Conservation (phyloP, 202 grass and related monocot species). For the Panicum hallii region DNA sequence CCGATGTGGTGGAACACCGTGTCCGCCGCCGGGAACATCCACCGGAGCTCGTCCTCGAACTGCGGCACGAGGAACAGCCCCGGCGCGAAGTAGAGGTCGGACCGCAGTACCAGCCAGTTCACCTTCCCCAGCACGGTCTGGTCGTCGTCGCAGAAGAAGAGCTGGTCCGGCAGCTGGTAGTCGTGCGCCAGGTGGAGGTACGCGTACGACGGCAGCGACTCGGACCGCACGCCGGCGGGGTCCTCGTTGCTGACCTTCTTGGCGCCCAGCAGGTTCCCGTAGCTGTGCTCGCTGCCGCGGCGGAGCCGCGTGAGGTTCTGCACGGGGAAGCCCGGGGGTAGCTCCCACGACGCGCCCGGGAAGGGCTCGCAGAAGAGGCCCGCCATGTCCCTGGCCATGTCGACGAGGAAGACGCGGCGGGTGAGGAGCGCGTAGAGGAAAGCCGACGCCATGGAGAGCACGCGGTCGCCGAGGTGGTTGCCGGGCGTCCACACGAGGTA, state of each 20-base stretch:
- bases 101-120: constrained; percentile 70
- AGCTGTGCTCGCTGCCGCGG: constrained; percentile 59
- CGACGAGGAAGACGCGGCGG: constrained; percentile 57
- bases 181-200: constrained; percentile 70
- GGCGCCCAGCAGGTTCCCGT: constrained; percentile 49
- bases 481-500: constrained; percentile 74
- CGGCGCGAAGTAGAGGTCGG: constrained; percentile 67
- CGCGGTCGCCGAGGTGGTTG: constrained; percentile 62
- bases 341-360: constrained; percentile 62
- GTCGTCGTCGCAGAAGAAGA: constrained; percentile 74
- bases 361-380: constrained; percentile 79
- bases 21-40: constrained; percentile 65
- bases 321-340: constrained; percentile 53
- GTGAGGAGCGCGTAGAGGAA: constrained; percentile 89
- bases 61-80: constrained; percentile 67
- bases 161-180: constrained; percentile 55
- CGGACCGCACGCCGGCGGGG: constrained; percentile 21
- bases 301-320: constrained; percentile 44
- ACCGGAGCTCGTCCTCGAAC: constrained; percentile 63
- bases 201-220: constrained; percentile 57
- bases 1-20: constrained; percentile 69
- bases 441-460: constrained; percentile 69
- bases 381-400: constrained; percentile 57
- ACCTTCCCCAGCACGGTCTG: constrained; percentile 56
- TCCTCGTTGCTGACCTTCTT: constrained; percentile 42